phyloP scores from a whole-genome alignment of 345 rosid genomes.

The Moringa oleifera region DNA sequence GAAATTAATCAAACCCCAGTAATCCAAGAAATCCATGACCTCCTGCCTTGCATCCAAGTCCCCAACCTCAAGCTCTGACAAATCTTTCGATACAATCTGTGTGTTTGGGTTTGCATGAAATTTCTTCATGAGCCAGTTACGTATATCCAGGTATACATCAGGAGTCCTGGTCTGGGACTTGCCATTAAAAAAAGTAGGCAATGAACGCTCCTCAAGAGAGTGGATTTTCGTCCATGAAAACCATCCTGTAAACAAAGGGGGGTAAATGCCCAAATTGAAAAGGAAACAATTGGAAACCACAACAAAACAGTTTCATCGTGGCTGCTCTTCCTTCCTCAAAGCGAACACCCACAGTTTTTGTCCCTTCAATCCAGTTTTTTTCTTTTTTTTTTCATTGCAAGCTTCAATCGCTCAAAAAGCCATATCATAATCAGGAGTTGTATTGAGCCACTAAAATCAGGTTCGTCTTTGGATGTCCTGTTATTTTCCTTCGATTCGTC shows the following conservation, averaged over 20 bases:
- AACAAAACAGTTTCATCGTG: too few species aligned
- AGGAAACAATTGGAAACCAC: too few species aligned
- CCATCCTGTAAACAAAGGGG: conserved; percentile 57
- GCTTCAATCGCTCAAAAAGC: not conserved
- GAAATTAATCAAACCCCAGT: conserved; percentile 97
- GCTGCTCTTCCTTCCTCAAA: conserved; percentile 1
- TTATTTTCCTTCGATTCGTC: not conserved
- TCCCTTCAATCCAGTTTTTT: not conserved
- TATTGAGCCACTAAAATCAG: not conserved
- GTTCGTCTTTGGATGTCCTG: not conserved
- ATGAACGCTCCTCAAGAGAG: conserved; percentile 68
- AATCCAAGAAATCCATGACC: conserved; percentile 91
- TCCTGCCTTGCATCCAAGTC: conserved; percentile 78
- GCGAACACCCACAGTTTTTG: not conserved
- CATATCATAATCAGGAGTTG: not conserved
- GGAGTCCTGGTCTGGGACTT: conserved; percentile 59
- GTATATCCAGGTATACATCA: conserved; percentile 67
- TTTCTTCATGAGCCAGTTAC: conserved; percentile 78
- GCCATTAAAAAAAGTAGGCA: conserved; percentile 85
- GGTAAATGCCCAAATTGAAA: not conserved
- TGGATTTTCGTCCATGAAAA: conserved; percentile 89
- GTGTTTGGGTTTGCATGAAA: conserved; percentile 67
- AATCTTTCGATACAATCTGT: conserved; percentile 62
- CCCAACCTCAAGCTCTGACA: conserved; percentile 73
- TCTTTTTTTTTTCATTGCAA: too few species aligned